Evolutionary conservation across 2,329 filamentous ascomycete species (phyloP), one percentile per base, ranked within the genome.

Genomic region (Ophiostoma australiae): DNA sequence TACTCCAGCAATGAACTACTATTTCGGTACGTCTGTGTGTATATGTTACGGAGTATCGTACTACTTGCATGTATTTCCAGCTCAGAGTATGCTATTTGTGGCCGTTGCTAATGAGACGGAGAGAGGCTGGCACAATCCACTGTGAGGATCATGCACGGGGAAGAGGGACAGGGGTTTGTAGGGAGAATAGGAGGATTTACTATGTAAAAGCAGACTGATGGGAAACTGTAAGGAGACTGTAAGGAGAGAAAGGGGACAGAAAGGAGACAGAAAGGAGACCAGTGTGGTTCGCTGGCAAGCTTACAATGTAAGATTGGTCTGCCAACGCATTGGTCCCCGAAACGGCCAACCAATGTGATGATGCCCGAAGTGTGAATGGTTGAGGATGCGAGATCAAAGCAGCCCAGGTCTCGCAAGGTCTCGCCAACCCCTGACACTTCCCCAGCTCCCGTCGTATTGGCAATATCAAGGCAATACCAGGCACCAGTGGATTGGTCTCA

Each of bases 31-130:
- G 39, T 41, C 39, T 41, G 39, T 41, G 39, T 41, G 39, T 41
- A 11, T 11, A 41, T 41, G 13, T 41, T 41, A 41, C 39, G 39
- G 39, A 13, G 39, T 41, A 41, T 41, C 39, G 10, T 41, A 41
- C 39, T 31, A 13, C 17, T 27, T 58, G 23, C 4, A 8, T 27
- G 52, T n/a, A 15, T 58, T 58, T 31, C 4, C 44, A 48, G 44
- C 44, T 20, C 44, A 48, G 20, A 7, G 1, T 48, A 13, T 66
- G 17, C 63, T 66, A 66, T 66, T 66, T 66, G 63, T 66, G 20
- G 35, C 63, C 63, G 63, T 66, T 66, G 63, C 63, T 37, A 66
- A 66, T 66, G 66, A 67, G 23, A 67, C 35, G 66, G 66, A 20
- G 39, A 23, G 20, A 55, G 20, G 17, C 23, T 61, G 55, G 23